phyloP scores from a whole-genome alignment of 2,329 filamentous ascomycete genomes.

The Pseudogymnoascus sp. region DNA sequence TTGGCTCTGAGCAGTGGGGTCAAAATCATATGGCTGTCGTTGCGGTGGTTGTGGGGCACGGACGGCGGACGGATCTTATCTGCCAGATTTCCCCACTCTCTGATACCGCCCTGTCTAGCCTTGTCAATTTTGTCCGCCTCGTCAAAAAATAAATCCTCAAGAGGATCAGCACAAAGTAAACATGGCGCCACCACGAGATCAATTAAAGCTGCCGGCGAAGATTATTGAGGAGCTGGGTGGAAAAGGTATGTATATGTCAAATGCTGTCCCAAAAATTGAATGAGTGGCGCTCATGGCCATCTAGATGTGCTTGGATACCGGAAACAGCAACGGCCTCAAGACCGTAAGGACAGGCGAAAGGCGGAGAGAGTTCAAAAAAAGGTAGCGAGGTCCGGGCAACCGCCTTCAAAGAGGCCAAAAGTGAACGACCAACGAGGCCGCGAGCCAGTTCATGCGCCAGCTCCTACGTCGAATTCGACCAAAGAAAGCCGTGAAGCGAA shows the following conservation, averaged over 20 bases:
- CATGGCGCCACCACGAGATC: slow-evolving; percentile 25
- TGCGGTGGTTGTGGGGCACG: background rate
- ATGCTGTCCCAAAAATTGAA: background rate
- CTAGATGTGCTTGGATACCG: slow-evolving; percentile 19
- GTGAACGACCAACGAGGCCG: background rate
- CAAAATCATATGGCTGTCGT: slow-evolving; percentile 4
- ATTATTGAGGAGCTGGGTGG: slow-evolving; percentile 39
- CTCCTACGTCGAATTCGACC: background rate
- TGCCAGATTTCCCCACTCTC: background rate
- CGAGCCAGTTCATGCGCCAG: background rate
- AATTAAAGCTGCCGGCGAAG: slow-evolving; percentile 36
- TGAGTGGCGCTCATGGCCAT: slow-evolving; percentile 11
- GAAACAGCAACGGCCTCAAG: slow-evolving; percentile 14
- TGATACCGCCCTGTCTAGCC: slow-evolving; percentile 1
- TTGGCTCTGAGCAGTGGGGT: slow-evolving; percentile 5
- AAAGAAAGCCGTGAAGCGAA: slow-evolving; percentile 3
- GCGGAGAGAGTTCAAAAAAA: slow-evolving; percentile 27
- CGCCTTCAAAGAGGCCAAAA: background rate
- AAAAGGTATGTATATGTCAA: slow-evolving; percentile 21
- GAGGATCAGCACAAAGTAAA: background rate
- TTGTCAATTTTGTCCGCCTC: slow-evolving; percentile 9
- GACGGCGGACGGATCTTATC: slow-evolving; percentile 2
- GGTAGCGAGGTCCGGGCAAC: slow-evolving; percentile 15
- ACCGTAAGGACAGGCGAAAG: slow-evolving; percentile 29
- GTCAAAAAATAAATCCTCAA: background rate